Conservation (phyloP, 2,329 filamentous ascomycete genomes). For the Phialophora verrucosa region DNA sequence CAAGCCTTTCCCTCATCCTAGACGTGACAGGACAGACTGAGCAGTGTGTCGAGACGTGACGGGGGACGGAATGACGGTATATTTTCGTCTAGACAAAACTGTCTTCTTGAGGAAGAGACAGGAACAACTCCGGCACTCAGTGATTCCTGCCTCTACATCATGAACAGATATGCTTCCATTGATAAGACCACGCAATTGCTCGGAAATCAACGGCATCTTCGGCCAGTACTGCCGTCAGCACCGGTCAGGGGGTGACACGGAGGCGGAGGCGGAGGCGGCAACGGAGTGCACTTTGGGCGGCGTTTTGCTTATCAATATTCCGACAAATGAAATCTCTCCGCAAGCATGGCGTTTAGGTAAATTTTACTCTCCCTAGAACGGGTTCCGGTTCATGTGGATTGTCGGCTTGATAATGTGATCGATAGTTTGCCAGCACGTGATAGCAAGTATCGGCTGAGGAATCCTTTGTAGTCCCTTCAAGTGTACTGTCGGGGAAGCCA, state of each 20-base stretch:
- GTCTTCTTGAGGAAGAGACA: not conserved
- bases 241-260: not conserved
- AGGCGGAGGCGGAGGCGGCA: slow-evolving; percentile 10
- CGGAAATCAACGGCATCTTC: not conserved
- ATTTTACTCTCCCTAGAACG: not conserved
- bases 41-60: not conserved
- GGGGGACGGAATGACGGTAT: not conserved
- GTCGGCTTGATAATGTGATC: not conserved
- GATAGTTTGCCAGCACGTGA: not conserved
- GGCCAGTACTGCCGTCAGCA: not conserved
- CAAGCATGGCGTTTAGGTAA: not conserved
- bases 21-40: not conserved
- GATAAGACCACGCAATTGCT: slow-evolving; percentile 1
- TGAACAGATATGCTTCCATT: not conserved
- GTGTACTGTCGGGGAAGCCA: slow-evolving; percentile 30
- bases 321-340: not conserved
- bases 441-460: not conserved
- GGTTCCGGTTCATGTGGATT: not conserved
- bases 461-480: not conserved
- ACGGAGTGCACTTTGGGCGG: not conserved
- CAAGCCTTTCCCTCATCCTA: slow-evolving; percentile 22
- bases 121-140: not conserved
- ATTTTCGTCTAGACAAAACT: not conserved
- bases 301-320: not conserved
- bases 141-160: not conserved